Conservation (phyloP, 1,284 basidiomycete species). For the Boletus semigastroideus region DNA sequence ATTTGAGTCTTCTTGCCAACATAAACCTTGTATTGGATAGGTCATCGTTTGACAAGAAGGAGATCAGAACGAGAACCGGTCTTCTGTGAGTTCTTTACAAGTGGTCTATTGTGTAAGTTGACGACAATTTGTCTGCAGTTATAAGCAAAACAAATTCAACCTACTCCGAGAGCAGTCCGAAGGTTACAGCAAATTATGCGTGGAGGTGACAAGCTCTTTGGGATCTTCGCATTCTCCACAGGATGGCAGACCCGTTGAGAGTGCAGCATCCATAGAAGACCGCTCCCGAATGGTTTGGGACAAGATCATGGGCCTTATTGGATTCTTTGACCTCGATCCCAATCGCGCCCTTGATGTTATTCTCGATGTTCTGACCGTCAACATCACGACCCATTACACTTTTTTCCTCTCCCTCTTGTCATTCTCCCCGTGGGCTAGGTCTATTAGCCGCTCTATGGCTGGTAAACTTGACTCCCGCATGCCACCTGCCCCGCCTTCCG, state of each 20-base stretch:
- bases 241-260: conserved; percentile 63
- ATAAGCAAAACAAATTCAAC: conserved; percentile 99
- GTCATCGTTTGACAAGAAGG: conserved; percentile 64
- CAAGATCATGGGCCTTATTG: conserved; percentile 85
- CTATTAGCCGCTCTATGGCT: conserved; percentile 36
- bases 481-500: conserved; percentile 39
- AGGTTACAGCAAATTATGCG: conserved; percentile 91
- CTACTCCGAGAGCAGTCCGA: conserved; percentile 96
- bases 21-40: conserved; percentile 68
- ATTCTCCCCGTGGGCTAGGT: conserved; percentile 77
- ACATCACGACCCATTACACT: conserved; percentile 81
- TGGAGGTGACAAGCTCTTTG: conserved; percentile 79
- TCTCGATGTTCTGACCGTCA: conserved; percentile 85
- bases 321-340: conserved; percentile 95
- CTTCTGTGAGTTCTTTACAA: conserved; percentile 61
- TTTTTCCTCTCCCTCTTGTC: conserved; percentile 90
- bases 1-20: conserved; percentile 56
- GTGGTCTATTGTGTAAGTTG: conserved; percentile 3
- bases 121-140: conserved; percentile 48
- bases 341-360: conserved; percentile 93
- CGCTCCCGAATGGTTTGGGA: conserved; percentile 81
- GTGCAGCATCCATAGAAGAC: conserved; percentile 52
- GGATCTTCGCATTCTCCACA: conserved; percentile 67
- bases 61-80: conserved; percentile 73
- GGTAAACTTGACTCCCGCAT: conserved; percentile 33